Evolutionary conservation across 495 filamentous ascomycete species (phyloP), one percentile per base, ranked within the genome.

Genomic region (Evansstolkia leycettana): DNA sequence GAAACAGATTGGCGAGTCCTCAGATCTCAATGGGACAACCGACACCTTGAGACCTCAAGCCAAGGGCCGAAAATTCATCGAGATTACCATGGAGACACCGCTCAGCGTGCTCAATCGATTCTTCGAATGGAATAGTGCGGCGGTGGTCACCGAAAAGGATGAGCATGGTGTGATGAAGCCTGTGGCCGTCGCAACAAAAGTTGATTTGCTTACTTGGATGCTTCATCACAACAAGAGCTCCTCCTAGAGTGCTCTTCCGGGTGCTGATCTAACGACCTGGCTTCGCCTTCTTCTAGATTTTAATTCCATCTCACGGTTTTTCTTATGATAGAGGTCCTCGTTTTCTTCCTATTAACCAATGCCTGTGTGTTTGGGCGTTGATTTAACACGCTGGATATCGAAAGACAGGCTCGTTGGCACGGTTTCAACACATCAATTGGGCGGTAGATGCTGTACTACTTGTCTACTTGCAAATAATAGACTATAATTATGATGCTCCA

Each of bases 121-220:
- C 64, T 85, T 98, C 47, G 88, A 94, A 58, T 95, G 92, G 84
- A 96, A 96, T 57, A 86, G 80, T 50, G 87, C 90, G 10, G 92
- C 90, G 2, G 72, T 96, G 33, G 85, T 96, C 1, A 96, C 87
- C 9, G 85, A 95, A 55, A 60, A 53, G 42, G 66, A 67, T 34
- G 62, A 57, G 25, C 65, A 63, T 41, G 73, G 65, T 15, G 67
- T 69, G 17, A 58, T 85, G 51, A 86, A 79, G 62, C 87, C 92
- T 5, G 67, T 87, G 23, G 90, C 92, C 12, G 76, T 98, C 7
- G 89, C 87, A 3, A 96, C 90, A 18, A 98, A 98, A 70, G 90
- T 98, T 12, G 90, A 98, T 64, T 54, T 98, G 44, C 58, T 98
- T 47, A 78, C 76, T n/a, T 98, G 83, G 76, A 68, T 98, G 72